phyloP scores from a whole-genome alignment of 2,329 filamentous ascomycete species.

The Clarireedia hainanense region DNA sequence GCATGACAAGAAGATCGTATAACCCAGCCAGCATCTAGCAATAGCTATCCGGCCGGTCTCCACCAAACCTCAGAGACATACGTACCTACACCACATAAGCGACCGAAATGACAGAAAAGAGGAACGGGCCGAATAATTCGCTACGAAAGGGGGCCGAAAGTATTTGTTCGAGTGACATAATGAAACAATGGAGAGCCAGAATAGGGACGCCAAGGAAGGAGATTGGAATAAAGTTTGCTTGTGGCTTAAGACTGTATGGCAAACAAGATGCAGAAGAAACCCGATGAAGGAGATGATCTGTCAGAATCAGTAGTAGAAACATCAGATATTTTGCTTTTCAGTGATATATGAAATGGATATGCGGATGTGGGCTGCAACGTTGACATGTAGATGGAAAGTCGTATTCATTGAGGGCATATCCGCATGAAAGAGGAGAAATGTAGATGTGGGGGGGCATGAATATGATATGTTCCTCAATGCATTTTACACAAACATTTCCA shows the following conservation, averaged over 20 bases:
- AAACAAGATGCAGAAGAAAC: not conserved
- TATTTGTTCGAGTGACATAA: not conserved
- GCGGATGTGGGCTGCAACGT: not conserved
- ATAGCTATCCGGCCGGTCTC: too few species aligned
- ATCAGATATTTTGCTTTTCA: too few species aligned
- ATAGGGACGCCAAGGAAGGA: not conserved
- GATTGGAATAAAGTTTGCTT: not conserved
- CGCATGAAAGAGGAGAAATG: not conserved
- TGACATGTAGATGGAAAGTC: not conserved
- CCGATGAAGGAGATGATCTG: not conserved
- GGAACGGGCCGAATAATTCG: not conserved
- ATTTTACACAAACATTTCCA: constrained; percentile 3
- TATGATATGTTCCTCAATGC: not conserved
- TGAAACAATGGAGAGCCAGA: not conserved
- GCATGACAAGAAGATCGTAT: too few species aligned
- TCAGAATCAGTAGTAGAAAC: too few species aligned
- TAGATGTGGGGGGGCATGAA: not conserved
- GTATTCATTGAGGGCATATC: not conserved
- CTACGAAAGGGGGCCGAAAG: not conserved
- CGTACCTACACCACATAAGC: too few species aligned
- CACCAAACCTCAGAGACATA: too few species aligned
- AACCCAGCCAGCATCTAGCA: too few species aligned
- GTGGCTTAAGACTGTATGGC: not conserved
- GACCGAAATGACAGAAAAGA: not conserved
- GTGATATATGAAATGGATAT: too few species aligned